A percentile compares a stretch with the other conserved stretches of the same genome.
These are phyloP conservation scores for Microstegium vimineum DNA, from an alignment of 176 grass and related monocot species.

Conservation along the genomic window DNA sequence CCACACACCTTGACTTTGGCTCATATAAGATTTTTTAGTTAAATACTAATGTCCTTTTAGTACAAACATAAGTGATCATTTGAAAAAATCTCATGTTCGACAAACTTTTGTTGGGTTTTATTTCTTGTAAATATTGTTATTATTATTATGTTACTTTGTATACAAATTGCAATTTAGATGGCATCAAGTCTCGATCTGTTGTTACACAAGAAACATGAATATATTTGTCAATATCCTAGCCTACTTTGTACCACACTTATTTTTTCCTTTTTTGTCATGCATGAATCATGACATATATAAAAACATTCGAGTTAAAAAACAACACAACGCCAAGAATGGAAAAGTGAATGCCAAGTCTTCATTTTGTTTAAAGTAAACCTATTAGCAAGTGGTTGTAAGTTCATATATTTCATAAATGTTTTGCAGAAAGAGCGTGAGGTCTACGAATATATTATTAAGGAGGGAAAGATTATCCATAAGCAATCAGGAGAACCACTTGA, in stretches of 20 bases:
- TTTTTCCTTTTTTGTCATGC: no score
- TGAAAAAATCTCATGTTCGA: background rate
- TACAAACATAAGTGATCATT: background rate
- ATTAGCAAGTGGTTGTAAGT: background rate
- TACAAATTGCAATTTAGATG: background rate
- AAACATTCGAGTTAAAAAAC: background rate
- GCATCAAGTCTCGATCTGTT: background rate
- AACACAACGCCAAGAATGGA: background rate
- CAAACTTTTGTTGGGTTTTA: background rate
- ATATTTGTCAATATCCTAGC: background rate
- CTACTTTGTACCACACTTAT: background rate
- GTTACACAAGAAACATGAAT: background rate
- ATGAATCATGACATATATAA: background rate
- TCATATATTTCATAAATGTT: background rate
- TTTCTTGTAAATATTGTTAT: background rate
- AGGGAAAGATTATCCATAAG: slow-evolving; percentile 64
- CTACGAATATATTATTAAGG: slow-evolving; percentile 58
- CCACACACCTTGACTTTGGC: background rate
- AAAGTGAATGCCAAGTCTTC: background rate
- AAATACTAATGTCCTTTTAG: background rate
- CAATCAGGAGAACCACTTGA: slow-evolving; percentile 56
- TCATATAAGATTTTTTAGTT: background rate
- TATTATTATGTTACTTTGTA: background rate
- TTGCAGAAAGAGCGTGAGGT: slow-evolving; percentile 76
- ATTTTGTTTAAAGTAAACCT: background rate